Evolutionary conservation across 768 basidiomycete species (phyloP).

Genomic region (Panaeolus cyanescens): DNA sequence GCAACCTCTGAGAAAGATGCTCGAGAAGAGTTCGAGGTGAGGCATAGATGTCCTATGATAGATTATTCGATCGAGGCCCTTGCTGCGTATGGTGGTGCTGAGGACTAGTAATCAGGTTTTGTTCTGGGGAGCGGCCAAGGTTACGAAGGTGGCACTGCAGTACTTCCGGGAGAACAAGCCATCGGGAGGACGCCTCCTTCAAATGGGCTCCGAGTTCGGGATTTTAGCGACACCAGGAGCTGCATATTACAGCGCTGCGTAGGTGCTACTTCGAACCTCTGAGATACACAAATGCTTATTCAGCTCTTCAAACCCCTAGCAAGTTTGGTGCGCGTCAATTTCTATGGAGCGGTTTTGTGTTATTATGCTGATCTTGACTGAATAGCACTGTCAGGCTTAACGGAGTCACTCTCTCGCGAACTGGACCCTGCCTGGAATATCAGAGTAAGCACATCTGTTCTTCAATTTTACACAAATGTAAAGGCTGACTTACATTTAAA

Average conservation of each 20-base stretch:
- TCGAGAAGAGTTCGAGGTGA: constrained; percentile 39
- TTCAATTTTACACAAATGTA: not conserved
- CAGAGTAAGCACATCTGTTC: constrained; percentile 30
- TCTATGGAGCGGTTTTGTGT: not conserved
- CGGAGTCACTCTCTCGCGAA: constrained; percentile 38
- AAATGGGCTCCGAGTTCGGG: constrained; percentile 33
- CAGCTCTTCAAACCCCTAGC: constrained; percentile 14
- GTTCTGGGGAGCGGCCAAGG: constrained; percentile 38
- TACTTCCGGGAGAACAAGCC: constrained; percentile 42
- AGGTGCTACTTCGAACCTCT: not conserved
- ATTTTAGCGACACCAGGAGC: constrained; percentile 26
- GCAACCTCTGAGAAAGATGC: constrained; percentile 33
- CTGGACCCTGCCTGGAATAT: constrained; percentile 50
- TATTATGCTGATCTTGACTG: not conserved
- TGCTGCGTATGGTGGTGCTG: too few relatives aligned
- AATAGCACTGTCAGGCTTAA: constrained; percentile 40
- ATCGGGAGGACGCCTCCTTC: constrained; percentile 38
- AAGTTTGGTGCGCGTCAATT: constrained; percentile 3
- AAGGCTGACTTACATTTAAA: not conserved
- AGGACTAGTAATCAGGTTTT: constrained; percentile 10
- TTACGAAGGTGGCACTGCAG: constrained; percentile 30
- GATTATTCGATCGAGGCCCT: too few relatives aligned
- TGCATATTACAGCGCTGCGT: constrained; percentile 28
- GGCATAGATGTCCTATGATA: constrained; percentile 7
- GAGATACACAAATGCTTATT: not conserved